Base-by-base conservation (phyloP, 2,329 filamentous ascomycete species). In the Corinectria fuckeliana region DNA sequence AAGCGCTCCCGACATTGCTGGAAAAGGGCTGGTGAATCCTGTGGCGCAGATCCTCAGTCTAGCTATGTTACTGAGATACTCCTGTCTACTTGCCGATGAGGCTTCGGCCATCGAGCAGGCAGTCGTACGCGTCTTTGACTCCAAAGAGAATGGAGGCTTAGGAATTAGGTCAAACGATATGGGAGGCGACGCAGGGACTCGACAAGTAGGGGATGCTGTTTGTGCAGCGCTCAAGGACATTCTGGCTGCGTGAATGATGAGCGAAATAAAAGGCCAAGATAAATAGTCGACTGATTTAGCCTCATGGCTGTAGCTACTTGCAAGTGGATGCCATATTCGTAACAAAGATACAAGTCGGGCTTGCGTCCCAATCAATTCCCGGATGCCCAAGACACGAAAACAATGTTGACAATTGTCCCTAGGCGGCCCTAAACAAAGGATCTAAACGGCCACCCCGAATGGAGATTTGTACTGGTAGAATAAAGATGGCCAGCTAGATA, bases 61-160 rank as follows among this genome's bases (percentile, higher is more conserved):
- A 23, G 88, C 88, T 55, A 90, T 92, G 88, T 85, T 92, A 82
- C 80, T 92, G 63, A 86, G 90, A 70, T 92, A 92, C 77, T 91
- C 88, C 1, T 81, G 91, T 49, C 80, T 83, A 61, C 79, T 86
- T 61, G 81, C 83, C 6, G 81, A 84, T 8, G 84, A 91, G 64
- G 88, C 88, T 1, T 77, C 79, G 52, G 83, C 86, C 28, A 81
- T 91, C 57, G 88, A 91, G 67, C 79, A 84, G 60, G 88, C 88
- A 0, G 87, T 91, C 3, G 81, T 81, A 60, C 82, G 82, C 21
- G 84, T 87, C 13, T 85, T 91, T 48, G 88, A 91, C 68, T 82
- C 83, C 9, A 72, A 70, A 49, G 66, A 68, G 2, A 55, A 62
- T 3, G 74, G 74, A 0, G 75, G 75, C 0, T 52, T 77, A 23